Conservation (phyloP, 805 yeast species). For the Candida alai region DNA sequence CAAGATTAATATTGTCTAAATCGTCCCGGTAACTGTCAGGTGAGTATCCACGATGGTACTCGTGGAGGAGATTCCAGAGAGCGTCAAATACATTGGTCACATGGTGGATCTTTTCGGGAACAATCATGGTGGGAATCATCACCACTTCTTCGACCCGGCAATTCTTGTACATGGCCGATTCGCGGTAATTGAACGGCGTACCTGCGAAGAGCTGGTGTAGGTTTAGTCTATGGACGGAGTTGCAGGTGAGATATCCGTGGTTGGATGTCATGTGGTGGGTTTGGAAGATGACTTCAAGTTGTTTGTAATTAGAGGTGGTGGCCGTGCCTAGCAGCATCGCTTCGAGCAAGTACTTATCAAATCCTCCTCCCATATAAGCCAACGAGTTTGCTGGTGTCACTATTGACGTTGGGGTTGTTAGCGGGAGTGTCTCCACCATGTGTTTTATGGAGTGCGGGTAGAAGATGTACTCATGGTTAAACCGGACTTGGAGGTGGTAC, state of each 20-base stretch:
- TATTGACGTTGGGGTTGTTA: constrained; percentile 11
- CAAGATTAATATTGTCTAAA: constrained; percentile 9
- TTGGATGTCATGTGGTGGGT: constrained; percentile 10
- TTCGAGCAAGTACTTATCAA: constrained; percentile 19
- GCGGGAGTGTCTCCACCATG: not conserved
- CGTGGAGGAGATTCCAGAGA: constrained; percentile 19
- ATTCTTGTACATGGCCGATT: constrained; percentile 9
- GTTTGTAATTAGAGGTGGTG: constrained; percentile 9
- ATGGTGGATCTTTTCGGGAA: constrained; percentile 15
- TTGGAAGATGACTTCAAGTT: constrained; percentile 16
- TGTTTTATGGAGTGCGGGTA: constrained; percentile 5
- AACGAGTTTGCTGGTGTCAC: constrained; percentile 23
- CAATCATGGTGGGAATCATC: constrained; percentile 22
- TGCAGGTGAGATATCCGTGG: constrained; percentile 19
- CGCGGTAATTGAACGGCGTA: constrained; percentile 5
- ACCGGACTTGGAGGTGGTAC: not conserved
- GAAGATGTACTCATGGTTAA: constrained; percentile 5
- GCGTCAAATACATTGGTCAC: constrained; percentile 15
- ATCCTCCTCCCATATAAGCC: constrained; percentile 28
- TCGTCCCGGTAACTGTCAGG: no score
- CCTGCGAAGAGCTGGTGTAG: constrained; percentile 8
- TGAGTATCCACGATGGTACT: no score
- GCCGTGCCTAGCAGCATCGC: constrained; percentile 10
- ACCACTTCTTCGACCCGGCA: constrained; percentile 10
- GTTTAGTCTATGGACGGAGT: constrained; percentile 12